These are phyloP conservation scores for Marasmius tenuissimus DNA, from an alignment of 1,284 basidiomycete genomes.

Conservation along the genomic window DNA sequence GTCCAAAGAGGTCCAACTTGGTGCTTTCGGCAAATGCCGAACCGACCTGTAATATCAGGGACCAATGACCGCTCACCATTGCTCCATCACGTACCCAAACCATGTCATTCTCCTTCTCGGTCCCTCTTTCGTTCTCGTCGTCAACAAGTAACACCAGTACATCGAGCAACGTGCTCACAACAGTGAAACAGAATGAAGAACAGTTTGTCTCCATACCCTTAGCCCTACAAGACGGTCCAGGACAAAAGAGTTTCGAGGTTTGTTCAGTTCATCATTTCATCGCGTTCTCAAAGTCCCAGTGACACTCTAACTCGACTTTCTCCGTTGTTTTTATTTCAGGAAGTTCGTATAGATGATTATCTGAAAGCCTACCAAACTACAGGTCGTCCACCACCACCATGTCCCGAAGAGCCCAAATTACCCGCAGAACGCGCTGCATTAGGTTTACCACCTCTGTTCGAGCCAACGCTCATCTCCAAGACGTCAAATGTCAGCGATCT, in stretches of 20 bases:
- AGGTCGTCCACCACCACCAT: constrained; percentile 42
- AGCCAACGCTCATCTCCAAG: constrained; percentile 26
- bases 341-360: constrained; percentile 49
- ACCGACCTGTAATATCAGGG: too few relatives aligned
- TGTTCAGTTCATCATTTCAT: not conserved
- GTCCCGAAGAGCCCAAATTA: constrained; percentile 37
- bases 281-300: not conserved
- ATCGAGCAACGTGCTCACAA: not conserved
- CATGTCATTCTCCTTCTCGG: not conserved
- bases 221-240: not conserved
- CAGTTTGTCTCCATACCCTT: not conserved
- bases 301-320: not conserved
- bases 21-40: too few relatives aligned
- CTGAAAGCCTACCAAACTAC: constrained; percentile 41
- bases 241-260: constrained; percentile 30
- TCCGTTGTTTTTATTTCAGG: constrained; percentile 28
- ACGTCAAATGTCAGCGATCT: not conserved
- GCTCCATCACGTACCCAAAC: too few relatives aligned
- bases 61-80: too few relatives aligned
- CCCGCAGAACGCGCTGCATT: constrained; percentile 34
- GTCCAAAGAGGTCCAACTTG: too few relatives aligned
- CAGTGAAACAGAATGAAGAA: not conserved
- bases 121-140: not conserved
- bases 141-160: not conserved
- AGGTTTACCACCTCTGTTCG: constrained; percentile 45